Evolutionary conservation across 1,284 basidiomycete genomes (phyloP), one percentile per base, ranked within the genome.

Genomic region (Malassezia arunalokei): DNA sequence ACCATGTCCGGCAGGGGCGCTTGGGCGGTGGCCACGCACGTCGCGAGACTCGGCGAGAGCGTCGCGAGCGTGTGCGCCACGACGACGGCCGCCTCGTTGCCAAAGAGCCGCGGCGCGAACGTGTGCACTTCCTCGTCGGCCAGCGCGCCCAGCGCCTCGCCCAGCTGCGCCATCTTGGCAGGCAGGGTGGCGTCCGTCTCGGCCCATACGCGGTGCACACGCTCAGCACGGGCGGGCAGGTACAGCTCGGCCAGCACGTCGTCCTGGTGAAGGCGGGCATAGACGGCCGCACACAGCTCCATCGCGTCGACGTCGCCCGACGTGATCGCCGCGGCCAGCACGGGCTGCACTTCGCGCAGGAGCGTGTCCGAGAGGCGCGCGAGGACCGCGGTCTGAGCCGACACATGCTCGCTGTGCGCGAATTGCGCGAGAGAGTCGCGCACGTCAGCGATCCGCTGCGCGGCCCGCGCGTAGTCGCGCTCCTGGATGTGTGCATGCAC

Each of bases 401-500:
- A 39, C n/a, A 55, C 53, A 17, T 55, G 47, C 20, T 39, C 47
- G 27, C 43, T 47, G 5, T 40, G 9, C 5, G 32, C 44, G 35
- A 94, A 95, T 35, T 90, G 84, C 30, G 84, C 80, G 80, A 95
- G 85, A 58, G 84, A 85, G 67, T 82, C 82, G 60, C 78, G 82
- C 1, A 91, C 90, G 64, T 92, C 89, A 0, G 83, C 84, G 8
- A 96, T 76, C 53, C 91, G 78, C 60, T 86, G 84, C 15, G 88
- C 90, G 0, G 91, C 91, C 67, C 87, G 88, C 41, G 80, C 81
- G 64, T 85, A 88, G 59, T 79, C 81, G 49, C 72, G 56, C 20
- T 75, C 85, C n/a, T 79, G 76, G 35, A 95, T 78, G 15, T 90
- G 79, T 0, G 83, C 78, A 0, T 84, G 85, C 40, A 94, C 85